These are phyloP conservation scores for Skeletonema tropicum DNA, from an alignment of 108 stramenopile genomes.

Conservation along the genomic window DNA sequence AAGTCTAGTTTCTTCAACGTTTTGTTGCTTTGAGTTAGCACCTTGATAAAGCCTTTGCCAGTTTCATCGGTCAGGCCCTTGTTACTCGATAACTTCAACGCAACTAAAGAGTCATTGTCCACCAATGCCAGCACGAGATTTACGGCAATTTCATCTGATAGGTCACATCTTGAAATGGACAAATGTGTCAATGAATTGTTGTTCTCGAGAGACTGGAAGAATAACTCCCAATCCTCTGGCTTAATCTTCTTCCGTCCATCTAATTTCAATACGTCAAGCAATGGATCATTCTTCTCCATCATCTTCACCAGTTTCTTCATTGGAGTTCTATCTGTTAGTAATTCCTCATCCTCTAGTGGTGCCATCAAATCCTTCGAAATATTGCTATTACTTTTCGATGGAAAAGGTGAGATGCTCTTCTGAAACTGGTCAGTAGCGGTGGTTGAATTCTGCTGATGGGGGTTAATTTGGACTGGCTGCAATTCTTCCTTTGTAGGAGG, in stretches of 20 bases:
- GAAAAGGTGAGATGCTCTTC: neutral
- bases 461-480: no score
- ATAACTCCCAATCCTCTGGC: constrained; percentile 19
- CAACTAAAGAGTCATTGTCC: constrained; percentile 23
- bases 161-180: constrained; percentile 18
- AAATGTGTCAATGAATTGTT: constrained; percentile 28
- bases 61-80: constrained; percentile 22
- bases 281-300: constrained; percentile 26
- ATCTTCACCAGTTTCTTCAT: constrained; percentile 26
- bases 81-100: constrained; percentile 23
- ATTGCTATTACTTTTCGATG: constrained; percentile 6
- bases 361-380: neutral
- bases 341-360: constrained; percentile 22
- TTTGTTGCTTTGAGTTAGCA: constrained; percentile 15
- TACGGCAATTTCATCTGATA: constrained; percentile 20
- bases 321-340: constrained; percentile 10
- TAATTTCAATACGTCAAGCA: constrained; percentile 19
- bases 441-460: neutral
- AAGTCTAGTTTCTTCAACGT: constrained; percentile 24
- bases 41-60: constrained; percentile 1
- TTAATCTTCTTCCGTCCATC: constrained; percentile 32
- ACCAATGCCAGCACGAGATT: constrained; percentile 24
- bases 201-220: constrained; percentile 26
- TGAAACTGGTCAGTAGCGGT: neutral
- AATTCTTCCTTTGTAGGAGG: neutral